These are phyloP conservation scores for Aureobasidium melanogenum DNA, from an alignment of 2,329 filamentous ascomycete genomes.

Conservation along the genomic window DNA sequence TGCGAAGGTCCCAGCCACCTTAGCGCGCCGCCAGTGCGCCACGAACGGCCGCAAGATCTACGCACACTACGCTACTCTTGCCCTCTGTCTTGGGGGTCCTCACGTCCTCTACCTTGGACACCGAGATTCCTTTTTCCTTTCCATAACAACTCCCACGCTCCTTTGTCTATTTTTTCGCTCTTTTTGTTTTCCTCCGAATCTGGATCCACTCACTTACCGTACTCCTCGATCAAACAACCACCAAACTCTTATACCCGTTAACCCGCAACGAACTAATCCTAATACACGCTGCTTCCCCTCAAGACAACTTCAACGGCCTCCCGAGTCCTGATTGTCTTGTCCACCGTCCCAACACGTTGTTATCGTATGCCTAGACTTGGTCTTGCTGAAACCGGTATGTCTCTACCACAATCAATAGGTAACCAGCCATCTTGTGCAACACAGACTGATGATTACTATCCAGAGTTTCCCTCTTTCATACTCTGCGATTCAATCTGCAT, in stretches of 20 bases:
- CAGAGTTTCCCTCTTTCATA: background rate
- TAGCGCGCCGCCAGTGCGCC: background rate
- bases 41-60: conserved; percentile 7
- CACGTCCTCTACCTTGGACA: conserved; percentile 1
- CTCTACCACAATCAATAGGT: background rate
- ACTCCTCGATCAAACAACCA: conserved; percentile 4
- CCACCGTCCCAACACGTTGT: background rate
- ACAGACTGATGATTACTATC: background rate
- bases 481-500: background rate
- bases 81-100: background rate
- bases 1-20: background rate
- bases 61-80: conserved; percentile 2
- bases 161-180: conserved; percentile 10
- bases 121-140: conserved; percentile 3
- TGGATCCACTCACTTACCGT: conserved; percentile 8
- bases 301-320: conserved; percentile 10
- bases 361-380: conserved; percentile 8
- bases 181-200: conserved; percentile 1
- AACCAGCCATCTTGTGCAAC: background rate
- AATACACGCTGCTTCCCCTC: conserved; percentile 8
- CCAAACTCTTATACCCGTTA: conserved; percentile 9
- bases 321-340: background rate
- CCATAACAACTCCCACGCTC: conserved; percentile 9
- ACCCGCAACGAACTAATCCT: conserved; percentile 12
- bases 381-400: conserved; percentile 9